A percentile compares a stretch with the other conserved stretches of the same genome.
These are phyloP conservation scores for Lepidium sativum DNA, from an alignment of 345 rosid species.

Conservation along the genomic window DNA sequence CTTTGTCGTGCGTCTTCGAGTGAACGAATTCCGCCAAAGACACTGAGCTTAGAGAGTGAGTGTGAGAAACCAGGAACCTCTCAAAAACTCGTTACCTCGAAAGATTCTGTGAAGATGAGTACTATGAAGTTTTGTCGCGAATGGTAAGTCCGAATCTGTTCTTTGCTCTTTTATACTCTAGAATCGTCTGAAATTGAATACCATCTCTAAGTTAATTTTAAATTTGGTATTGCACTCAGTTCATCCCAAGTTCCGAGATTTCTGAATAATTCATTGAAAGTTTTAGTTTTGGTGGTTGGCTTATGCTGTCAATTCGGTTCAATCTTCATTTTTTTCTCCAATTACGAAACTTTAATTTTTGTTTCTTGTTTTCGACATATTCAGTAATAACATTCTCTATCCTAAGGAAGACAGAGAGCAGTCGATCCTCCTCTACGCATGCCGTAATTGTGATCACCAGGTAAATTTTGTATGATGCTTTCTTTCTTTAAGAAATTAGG, in stretches of 20 bases:
- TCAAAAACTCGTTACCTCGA: not conserved
- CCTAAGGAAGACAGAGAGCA: slow-evolving; percentile 62
- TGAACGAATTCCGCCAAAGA: slow-evolving; percentile 12
- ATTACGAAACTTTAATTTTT: not conserved
- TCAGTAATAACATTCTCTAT: slow-evolving; percentile 73
- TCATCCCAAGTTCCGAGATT: no score
- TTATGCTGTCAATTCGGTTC: not conserved
- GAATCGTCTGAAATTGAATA: not conserved
- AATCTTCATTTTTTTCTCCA: not conserved
- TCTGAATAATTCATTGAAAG: no score
- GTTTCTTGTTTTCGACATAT: not conserved
- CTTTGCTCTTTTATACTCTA: not conserved
- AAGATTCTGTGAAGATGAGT: slow-evolving; percentile 44
- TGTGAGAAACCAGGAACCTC: not conserved
- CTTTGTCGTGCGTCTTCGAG: not conserved
- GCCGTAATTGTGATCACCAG: slow-evolving; percentile 89
- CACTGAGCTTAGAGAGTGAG: not conserved
- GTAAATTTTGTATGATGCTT: slow-evolving; percentile 17
- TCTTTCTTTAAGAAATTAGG: not conserved
- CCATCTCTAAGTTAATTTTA: not conserved
- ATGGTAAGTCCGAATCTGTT: slow-evolving; percentile 37
- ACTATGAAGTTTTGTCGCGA: slow-evolving; percentile 86
- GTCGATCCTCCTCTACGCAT: slow-evolving; percentile 60
- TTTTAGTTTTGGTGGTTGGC: not conserved
- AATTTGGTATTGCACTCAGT: not conserved